A percentile compares a stretch with the other conserved stretches of the same genome.
Conservation (phyloP, 495 filamentous ascomycete genomes). For the Halenospora varia region DNA sequence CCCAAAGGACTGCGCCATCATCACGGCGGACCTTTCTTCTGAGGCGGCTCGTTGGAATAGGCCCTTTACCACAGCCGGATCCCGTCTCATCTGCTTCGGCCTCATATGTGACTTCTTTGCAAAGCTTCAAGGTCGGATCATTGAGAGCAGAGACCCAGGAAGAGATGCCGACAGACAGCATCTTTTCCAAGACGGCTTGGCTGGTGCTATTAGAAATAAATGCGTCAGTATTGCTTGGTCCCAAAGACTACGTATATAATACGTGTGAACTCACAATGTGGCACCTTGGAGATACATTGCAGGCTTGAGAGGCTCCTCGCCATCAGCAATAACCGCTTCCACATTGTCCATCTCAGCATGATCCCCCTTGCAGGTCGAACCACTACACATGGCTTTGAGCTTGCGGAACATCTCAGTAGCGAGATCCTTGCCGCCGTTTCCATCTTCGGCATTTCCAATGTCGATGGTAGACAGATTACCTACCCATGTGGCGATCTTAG, state of each 20-base stretch:
- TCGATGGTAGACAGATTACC: conserved; percentile 3
- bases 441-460: conserved; percentile 4
- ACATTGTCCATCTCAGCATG: background rate
- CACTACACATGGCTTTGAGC: background rate
- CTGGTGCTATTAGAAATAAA: background rate
- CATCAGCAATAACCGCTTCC: background rate
- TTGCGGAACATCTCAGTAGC: background rate
- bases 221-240: background rate
- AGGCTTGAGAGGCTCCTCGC: background rate
- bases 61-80: background rate
- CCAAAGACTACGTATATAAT: background rate
- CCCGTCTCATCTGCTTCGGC: background rate
- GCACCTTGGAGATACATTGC: background rate
- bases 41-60: background rate
- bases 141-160: background rate
- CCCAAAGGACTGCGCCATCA: background rate
- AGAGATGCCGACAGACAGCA: background rate
- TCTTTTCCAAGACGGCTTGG: background rate
- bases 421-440: background rate
- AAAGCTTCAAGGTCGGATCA: background rate
- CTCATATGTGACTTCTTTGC: background rate
- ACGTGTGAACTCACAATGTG: background rate
- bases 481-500: conserved; percentile 5
- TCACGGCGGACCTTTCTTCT: background rate
- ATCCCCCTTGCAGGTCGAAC: background rate